A percentile compares a stretch with the other conserved stretches of the same genome.
Conservation (phyloP, 352 stramenopile genomes). For the Phytopythium montanum region DNA sequence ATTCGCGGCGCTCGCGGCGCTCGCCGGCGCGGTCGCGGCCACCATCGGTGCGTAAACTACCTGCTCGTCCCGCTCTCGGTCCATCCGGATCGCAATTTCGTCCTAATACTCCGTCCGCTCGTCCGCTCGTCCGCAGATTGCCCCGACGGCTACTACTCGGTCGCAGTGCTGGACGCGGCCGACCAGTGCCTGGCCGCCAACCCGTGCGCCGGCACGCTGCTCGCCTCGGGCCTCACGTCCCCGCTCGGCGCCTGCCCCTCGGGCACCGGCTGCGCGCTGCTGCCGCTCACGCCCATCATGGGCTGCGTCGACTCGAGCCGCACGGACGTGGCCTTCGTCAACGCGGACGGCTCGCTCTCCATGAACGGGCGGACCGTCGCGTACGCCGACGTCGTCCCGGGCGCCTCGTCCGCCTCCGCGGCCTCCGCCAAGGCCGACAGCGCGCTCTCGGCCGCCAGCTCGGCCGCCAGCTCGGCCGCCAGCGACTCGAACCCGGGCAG, state of each 20-base stretch:
- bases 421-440: constrained; percentile 6
- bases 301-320: constrained; percentile 48
- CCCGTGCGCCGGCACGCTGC: constrained; percentile 67
- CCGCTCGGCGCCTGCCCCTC: constrained; percentile 54
- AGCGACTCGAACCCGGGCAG: constrained; percentile 7
- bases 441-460: neutral
- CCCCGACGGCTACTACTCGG: constrained; percentile 36
- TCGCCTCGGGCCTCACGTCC: constrained; percentile 30
- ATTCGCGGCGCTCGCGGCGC: constrained; percentile 10
- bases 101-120: neutral
- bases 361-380: constrained; percentile 36
- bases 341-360: constrained; percentile 58
- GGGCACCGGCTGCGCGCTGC: constrained; percentile 49
- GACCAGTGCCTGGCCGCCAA: constrained; percentile 47
- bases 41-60: constrained; percentile 10
- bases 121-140: constrained; percentile 27
- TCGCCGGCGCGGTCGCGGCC: constrained; percentile 12
- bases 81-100: too few species aligned
- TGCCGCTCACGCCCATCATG: constrained; percentile 65
- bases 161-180: constrained; percentile 62
- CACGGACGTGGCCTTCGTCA: constrained; percentile 63
- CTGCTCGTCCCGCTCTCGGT: neutral
- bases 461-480: neutral
- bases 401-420: neutral
- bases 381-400: constrained; percentile 10